These are phyloP conservation scores for Loxodes magnus DNA, from an alignment of 73 alveolate species.

Conservation along the genomic window DNA sequence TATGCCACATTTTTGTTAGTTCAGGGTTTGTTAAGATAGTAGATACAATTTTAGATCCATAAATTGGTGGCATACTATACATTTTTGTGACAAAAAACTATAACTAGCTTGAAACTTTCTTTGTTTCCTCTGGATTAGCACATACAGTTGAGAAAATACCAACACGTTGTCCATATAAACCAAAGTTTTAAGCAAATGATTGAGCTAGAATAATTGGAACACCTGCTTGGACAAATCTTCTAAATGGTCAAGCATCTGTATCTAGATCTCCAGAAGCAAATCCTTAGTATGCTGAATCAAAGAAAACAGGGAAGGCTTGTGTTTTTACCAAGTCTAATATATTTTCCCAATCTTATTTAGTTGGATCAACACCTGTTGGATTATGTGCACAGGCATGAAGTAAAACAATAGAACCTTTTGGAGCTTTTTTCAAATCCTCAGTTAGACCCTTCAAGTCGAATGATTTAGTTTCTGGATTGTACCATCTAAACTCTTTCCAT, in stretches of 20 bases:
- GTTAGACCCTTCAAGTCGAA: constrained; percentile 70
- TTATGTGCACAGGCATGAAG: constrained; percentile 88
- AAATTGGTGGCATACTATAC: constrained; percentile 70
- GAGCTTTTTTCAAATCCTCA: constrained; percentile 68
- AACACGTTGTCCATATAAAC: constrained; percentile 91
- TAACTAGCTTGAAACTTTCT: constrained; percentile 54
- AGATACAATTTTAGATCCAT: constrained; percentile 59
- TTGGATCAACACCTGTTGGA: constrained; percentile 91
- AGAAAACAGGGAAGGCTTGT: constrained; percentile 59
- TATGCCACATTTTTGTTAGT: constrained; percentile 49
- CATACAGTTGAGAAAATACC: constrained; percentile 73
- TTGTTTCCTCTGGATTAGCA: constrained; percentile 51
- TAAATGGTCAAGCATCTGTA: constrained; percentile 80
- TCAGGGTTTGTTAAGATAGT: constrained; percentile 53
- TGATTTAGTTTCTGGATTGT: constrained; percentile 62
- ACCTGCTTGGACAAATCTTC: constrained; percentile 57
- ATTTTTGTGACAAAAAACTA: constrained; percentile 45
- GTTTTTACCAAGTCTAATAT: constrained; percentile 51
- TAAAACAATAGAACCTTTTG: constrained; percentile 65
- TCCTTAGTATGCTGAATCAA: constrained; percentile 96
- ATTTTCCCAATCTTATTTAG: constrained; percentile 78
- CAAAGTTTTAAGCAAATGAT: constrained; percentile 91
- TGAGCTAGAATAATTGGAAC: constrained; percentile 62
- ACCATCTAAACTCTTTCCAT: constrained; percentile 66
- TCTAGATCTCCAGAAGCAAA: constrained; percentile 87